These are phyloP conservation scores for Aspergillus bertholletiae DNA, from an alignment of 495 filamentous ascomycete species.

Conservation along the genomic window DNA sequence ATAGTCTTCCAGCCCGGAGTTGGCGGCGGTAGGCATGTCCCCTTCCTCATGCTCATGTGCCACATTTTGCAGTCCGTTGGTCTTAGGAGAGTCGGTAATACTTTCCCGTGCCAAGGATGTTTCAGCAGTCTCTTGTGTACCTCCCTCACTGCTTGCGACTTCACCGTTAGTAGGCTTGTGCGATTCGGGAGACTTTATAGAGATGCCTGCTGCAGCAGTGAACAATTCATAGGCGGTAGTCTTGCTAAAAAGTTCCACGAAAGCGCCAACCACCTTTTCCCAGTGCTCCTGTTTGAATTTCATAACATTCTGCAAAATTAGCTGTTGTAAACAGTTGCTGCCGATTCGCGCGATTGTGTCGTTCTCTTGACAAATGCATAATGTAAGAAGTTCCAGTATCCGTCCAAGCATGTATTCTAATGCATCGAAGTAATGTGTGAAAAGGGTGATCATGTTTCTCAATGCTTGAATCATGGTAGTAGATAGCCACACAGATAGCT, in stretches of 20 bases:
- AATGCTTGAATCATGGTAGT: constrained; percentile 99
- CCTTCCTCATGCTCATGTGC: constrained; percentile 37
- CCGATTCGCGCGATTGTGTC: constrained; percentile 97
- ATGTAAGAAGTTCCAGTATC: constrained; percentile 85
- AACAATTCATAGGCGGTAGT: constrained; percentile 95
- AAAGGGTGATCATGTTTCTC: constrained; percentile 95
- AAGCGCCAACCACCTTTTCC: constrained; percentile 89
- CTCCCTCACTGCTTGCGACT: constrained; percentile 23
- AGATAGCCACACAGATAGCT: constrained; percentile 97
- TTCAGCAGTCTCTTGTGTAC: constrained; percentile 15
- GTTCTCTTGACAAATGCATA: constrained; percentile 99
- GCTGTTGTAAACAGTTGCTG: constrained; percentile 93
- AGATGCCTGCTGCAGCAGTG: constrained; percentile 68
- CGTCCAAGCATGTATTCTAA: constrained; percentile 96
- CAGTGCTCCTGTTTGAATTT: constrained; percentile 88
- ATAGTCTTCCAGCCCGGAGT: constrained; percentile 81
- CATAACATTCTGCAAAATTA: constrained; percentile 91
- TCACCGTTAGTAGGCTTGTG: constrained; percentile 33
- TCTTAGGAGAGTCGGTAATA: constrained; percentile 53
- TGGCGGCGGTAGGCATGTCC: constrained; percentile 34
- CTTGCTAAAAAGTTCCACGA: constrained; percentile 90
- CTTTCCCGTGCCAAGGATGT: constrained; percentile 18
- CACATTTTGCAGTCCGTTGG: constrained; percentile 52
- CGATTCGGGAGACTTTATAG: constrained; percentile 25
- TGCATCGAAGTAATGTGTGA: constrained; percentile 96